These are phyloP conservation scores for Pyrenochaeta sp. DNA, from an alignment of 2,329 filamentous ascomycete species.

Conservation along the genomic window DNA sequence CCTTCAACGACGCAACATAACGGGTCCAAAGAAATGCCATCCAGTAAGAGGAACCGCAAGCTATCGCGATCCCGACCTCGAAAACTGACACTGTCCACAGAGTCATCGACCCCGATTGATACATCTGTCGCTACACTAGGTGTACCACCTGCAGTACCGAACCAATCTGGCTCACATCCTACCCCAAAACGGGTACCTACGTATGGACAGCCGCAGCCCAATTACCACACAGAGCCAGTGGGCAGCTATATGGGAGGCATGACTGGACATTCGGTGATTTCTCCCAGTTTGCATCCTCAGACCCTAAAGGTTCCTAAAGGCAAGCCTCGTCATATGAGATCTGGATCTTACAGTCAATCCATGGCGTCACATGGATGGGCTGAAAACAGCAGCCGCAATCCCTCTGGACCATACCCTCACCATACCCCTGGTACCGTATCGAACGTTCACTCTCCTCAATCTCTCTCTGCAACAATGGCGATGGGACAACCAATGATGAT, in stretches of 20 bases:
- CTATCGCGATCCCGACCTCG: background rate
- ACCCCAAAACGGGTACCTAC: background rate
- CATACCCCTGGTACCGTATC: constrained; percentile 18
- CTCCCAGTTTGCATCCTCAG: constrained; percentile 12
- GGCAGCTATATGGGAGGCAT: constrained; percentile 2
- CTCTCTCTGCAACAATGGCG: constrained; percentile 14
- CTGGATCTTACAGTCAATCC: constrained; percentile 15
- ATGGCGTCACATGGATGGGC: constrained; percentile 13
- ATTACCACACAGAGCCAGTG: constrained; percentile 4
- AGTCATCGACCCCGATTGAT: background rate
- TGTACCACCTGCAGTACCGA: background rate
- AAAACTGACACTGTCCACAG: constrained; percentile 21
- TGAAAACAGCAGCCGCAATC: constrained; percentile 29
- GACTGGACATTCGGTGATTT: constrained; percentile 5
- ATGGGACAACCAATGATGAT: constrained; percentile 20
- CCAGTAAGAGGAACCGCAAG: constrained; percentile 19
- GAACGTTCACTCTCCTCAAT: constrained; percentile 24
- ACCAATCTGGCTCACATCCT: background rate
- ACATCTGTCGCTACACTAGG: background rate
- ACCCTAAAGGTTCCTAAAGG: constrained; percentile 17
- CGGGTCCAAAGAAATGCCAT: background rate
- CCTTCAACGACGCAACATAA: background rate
- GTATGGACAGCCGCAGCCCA: constrained; percentile 3
- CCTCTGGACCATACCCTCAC: constrained; percentile 20
- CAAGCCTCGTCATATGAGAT: constrained; percentile 15